These are phyloP conservation scores for Teunomyces panamensis DNA, from an alignment of 805 yeast species.

Conservation along the genomic window DNA sequence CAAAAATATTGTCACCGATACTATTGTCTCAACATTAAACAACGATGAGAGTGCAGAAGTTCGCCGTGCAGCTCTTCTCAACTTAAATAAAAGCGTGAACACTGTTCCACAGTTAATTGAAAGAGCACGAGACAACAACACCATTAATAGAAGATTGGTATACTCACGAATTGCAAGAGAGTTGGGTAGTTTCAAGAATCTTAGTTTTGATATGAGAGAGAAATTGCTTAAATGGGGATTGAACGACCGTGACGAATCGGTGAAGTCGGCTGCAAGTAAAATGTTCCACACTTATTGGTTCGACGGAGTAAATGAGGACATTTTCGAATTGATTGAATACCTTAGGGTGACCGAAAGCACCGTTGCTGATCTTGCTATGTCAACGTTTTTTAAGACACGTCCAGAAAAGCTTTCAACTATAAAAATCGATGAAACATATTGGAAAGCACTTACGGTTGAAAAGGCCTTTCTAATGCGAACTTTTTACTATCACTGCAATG, in stretches of 20 bases:
- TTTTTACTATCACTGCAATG: slow-evolving; percentile 62
- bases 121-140: slow-evolving; percentile 78
- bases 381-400: slow-evolving; percentile 56
- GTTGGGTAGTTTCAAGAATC: slow-evolving; percentile 55
- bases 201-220: slow-evolving; percentile 58
- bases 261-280: slow-evolving; percentile 65
- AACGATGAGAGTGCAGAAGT: slow-evolving; percentile 88
- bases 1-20: slow-evolving; percentile 8
- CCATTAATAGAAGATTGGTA: slow-evolving; percentile 68
- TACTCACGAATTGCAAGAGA: slow-evolving; percentile 67
- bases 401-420: slow-evolving; percentile 62
- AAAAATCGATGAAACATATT: slow-evolving; percentile 59
- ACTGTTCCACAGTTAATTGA: slow-evolving; percentile 64
- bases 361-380: slow-evolving; percentile 66
- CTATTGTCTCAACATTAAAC: slow-evolving; percentile 43
- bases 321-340: slow-evolving; percentile 67
- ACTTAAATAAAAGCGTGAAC: slow-evolving; percentile 52
- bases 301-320: slow-evolving; percentile 61
- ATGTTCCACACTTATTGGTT: slow-evolving; percentile 77
- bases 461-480: slow-evolving; percentile 68
- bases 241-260: slow-evolving; percentile 77
- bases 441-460: slow-evolving; percentile 72
- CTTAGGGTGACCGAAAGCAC: slow-evolving; percentile 67
- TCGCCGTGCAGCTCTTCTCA: slow-evolving; percentile 76
- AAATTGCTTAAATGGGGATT: slow-evolving; percentile 79